Percentiles rank a stretch among this genome's conserved stretches.
These are phyloP conservation scores for Escallonia herrerae DNA, from an alignment of 129 eudicot species.

Conservation along the genomic window DNA sequence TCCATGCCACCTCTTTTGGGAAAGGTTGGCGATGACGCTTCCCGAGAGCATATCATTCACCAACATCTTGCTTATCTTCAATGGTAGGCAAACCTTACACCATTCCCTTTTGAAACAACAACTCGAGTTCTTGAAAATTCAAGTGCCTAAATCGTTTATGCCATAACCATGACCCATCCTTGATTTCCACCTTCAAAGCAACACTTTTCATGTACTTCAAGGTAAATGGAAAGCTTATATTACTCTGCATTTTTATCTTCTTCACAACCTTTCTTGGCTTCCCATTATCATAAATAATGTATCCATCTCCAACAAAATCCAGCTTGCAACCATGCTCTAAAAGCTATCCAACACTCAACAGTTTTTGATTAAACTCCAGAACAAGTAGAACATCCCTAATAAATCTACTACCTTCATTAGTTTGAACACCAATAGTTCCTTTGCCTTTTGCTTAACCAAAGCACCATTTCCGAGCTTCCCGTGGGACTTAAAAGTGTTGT, in stretches of 20 bases:
- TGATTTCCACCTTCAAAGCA: neutral
- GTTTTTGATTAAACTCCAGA: too few relatives aligned
- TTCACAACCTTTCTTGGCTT: neutral
- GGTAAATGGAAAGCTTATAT: neutral
- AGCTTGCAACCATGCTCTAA: too few relatives aligned
- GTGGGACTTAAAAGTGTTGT: too few relatives aligned
- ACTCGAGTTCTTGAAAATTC: neutral
- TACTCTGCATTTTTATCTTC: neutral
- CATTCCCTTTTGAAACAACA: neutral
- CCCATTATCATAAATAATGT: neutral
- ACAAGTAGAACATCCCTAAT: too few relatives aligned
- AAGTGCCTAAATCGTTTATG: neutral
- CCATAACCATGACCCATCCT: neutral
- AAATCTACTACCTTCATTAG: too few relatives aligned
- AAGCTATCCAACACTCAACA: too few relatives aligned
- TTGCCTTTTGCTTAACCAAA: too few relatives aligned
- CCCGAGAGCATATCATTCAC: constrained; percentile 1
- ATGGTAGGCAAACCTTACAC: neutral
- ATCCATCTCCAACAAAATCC: too few relatives aligned
- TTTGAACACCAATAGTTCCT: too few relatives aligned
- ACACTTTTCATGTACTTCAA: neutral
- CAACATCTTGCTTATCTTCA: neutral
- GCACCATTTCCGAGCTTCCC: too few relatives aligned
- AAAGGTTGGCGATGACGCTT: constrained; percentile 2
- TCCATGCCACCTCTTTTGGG: neutral